Base-by-base conservation (phyloP, 2,329 filamentous ascomycete species). In the Xylariomycetidae sp. region DNA sequence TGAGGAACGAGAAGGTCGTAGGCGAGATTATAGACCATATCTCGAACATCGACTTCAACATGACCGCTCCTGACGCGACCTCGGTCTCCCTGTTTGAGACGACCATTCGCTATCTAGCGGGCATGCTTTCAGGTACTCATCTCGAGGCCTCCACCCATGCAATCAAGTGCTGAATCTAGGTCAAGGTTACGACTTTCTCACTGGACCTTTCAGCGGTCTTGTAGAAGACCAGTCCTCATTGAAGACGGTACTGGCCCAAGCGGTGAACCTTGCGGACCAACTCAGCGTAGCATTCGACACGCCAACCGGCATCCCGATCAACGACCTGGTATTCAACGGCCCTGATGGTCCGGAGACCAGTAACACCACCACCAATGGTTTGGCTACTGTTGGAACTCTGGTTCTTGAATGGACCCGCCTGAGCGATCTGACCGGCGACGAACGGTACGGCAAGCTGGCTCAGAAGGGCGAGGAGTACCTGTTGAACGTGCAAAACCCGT, bases 51-150 rank as follows among this genome's bases (percentile, higher is more conserved):
- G 67, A 93, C 57, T 94, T 85, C 52, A 71, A 71, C 25, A 63
- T 67, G 9, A 84, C 81, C 1, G 50, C 66, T 2, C 58, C 67
- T 2, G 59, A 67, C 10, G 40, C 24, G 2, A 44, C 47, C 19
- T 30, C 29, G 8, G 77, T 94, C 30, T 90, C 82, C 23, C 60
- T 95, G 6, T 95, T 95, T 50, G 88, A 95, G 60, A 93, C 86
- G 0, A 95, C 85, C 1, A 94, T 95, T 51, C 79, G 88, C 18
- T 94, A 94, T 50, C 63, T 95, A 1, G 88, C 76, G 8, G 88
- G 87, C 12, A 68, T 95, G 48, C 54, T 95, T 7, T 84, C 87
- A 3, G 85, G 80, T 73, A 49, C 47, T 31, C 5, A 31, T 20
- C 7, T 14, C 27, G 14, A 19, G n/a, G n/a, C n/a, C n/a, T n/a